A percentile compares a stretch with the other conserved stretches of the same genome.
Evolutionary conservation across 306 rosid species (phyloP).

Genomic region (Rosa multiflora): DNA sequence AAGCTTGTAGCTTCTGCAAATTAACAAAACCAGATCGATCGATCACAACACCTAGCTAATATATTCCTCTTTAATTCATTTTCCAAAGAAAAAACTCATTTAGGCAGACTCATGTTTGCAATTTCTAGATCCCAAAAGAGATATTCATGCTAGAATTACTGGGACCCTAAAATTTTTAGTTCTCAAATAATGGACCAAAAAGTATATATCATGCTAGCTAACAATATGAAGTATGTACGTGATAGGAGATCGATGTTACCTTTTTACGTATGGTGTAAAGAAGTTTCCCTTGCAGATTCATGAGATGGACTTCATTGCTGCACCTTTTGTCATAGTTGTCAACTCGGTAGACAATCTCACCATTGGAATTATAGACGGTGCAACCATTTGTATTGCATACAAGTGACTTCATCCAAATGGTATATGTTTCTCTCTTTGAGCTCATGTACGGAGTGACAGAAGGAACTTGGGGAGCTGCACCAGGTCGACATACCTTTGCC

Average conservation of each 20-base stretch:
- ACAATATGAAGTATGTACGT: neutral
- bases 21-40: constrained; percentile 8
- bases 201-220: no score
- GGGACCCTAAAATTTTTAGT: no score
- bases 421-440: constrained; percentile 51
- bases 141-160: no score
- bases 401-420: constrained; percentile 94
- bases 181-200: no score
- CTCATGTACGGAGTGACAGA: neutral
- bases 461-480: constrained; percentile 18
- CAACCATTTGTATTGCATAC: constrained; percentile 77
- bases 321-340: constrained; percentile 78
- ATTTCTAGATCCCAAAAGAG: no score
- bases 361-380: constrained; percentile 73
- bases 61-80: neutral
- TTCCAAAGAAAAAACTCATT: no score
- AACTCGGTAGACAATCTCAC: constrained; percentile 68
- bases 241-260: constrained; percentile 31
- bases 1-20: constrained; percentile 55
- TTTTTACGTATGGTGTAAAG: constrained; percentile 55
- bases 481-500: constrained; percentile 34
- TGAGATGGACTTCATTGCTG: constrained; percentile 69
- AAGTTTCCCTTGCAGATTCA: constrained; percentile 69
- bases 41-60: neutral
- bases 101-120: no score